Evolutionary conservation across 371 early-diverging fungal genomes (phyloP), one percentile per base, ranked within the genome.

Genomic region (Mucor plumbeus): DNA sequence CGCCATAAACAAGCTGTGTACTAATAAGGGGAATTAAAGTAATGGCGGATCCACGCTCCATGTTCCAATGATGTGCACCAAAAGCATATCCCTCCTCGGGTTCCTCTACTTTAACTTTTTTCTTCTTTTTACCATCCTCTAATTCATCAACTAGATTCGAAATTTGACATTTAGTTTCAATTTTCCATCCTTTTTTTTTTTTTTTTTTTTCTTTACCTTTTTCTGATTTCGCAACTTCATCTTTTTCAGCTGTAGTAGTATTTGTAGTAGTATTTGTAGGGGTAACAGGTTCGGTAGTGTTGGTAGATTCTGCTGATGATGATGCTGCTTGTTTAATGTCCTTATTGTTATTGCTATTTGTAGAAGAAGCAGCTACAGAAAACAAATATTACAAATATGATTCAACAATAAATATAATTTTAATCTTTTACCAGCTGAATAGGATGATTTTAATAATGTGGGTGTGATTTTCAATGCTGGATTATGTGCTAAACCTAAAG

Each of bases 41-140:
- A 31, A 94, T 41, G n/a, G 94, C 86, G 35, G 95, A 73, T 15
- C 84, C 88, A 31, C 97, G 91, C 78, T 97, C 98, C 63, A 76
- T 39, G 17, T 77, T 80, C 83, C 83, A 83, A 44, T 78, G 83
- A 59, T 69, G 73, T 14, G 82, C 68, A 8, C 82, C 82, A 66
- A 38, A 65, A 9, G 26, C 65, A 47, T 72, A 72, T 15, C 73
- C 73, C 26, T 65, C 59, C 39, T 57, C 54, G 14, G 39, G 54
- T 33, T 60, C 35, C 21, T 63, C 48, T 31, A 61, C 39, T 15
- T 67, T 34, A 26, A 44, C 41, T 8, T 58, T 40, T 36, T 63
- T 43, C 35, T 62, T 48, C 47, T 59, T 35, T 54, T 65, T 34
- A 13, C 59, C 59, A 5, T 21, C 39, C 3, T 44, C 55, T 5